These are phyloP conservation scores for Canavalia gladiata DNA, from an alignment of 306 rosid species.

Conservation along the genomic window DNA sequence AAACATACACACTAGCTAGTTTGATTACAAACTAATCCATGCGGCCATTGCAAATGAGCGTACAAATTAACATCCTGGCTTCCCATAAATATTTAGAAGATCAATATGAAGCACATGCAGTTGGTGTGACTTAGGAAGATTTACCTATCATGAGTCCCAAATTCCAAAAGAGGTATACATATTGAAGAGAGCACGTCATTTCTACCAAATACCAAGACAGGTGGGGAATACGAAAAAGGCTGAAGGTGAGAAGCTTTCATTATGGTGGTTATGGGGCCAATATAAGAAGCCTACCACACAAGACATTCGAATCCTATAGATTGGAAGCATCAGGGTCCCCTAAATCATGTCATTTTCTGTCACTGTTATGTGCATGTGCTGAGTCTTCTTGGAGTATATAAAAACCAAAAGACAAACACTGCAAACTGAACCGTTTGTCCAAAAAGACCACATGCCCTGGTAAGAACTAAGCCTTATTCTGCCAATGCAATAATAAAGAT, in stretches of 20 bases:
- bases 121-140: neutral
- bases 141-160: neutral
- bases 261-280: conserved; percentile 32
- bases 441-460: conserved; percentile 23
- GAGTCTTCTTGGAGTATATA: neutral
- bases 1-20: neutral
- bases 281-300: conserved; percentile 16
- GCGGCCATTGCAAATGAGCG: neutral
- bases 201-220: neutral
- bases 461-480: conserved; percentile 1
- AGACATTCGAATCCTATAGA: conserved; percentile 23
- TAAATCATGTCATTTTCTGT: conserved; percentile 31
- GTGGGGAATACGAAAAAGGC: conserved; percentile 8
- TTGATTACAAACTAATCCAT: neutral
- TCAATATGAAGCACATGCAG: neutral
- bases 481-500: conserved; percentile 28
- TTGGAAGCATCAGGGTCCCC: conserved; percentile 21
- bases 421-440: conserved; percentile 24
- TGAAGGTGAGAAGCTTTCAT: conserved; percentile 37
- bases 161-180: neutral
- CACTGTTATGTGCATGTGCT: conserved; percentile 42
- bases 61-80: too few relatives aligned
- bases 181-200: conserved; percentile 1
- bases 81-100: neutral
- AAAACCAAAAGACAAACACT: conserved; percentile 41